These are phyloP conservation scores for Taphrina pruni DNA, from an alignment of 1,139 yeast species.

Conservation along the genomic window DNA sequence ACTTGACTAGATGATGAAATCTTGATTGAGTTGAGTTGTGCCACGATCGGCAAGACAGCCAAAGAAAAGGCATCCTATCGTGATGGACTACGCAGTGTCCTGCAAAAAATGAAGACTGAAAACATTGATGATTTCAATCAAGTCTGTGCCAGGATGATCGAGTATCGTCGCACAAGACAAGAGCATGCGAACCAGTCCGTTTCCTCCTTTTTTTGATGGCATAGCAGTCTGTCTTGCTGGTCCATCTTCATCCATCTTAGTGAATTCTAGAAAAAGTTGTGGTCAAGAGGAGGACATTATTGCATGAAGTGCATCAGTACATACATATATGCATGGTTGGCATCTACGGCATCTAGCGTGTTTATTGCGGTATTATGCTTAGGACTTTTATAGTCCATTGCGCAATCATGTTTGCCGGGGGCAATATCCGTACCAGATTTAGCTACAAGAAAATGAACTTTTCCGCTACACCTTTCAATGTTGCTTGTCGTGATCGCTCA, in stretches of 20 bases:
- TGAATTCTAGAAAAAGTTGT: not conserved
- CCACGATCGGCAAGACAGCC: constrained; percentile 15
- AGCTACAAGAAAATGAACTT: too few species aligned
- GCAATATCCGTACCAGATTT: too few species aligned
- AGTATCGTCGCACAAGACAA: constrained; percentile 26
- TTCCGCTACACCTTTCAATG: too few species aligned
- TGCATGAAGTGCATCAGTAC: not conserved
- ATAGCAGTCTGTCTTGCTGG: not conserved
- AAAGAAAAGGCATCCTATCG: constrained; percentile 25
- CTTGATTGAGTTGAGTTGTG: constrained; percentile 32
- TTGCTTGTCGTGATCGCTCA: too few species aligned
- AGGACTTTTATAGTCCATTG: too few species aligned
- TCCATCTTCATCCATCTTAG: not conserved
- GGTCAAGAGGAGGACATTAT: constrained; percentile 2
- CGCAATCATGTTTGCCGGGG: too few species aligned
- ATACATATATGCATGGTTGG: not conserved
- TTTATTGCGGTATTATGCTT: not conserved
- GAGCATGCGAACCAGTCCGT: constrained; percentile 22
- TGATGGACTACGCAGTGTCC: constrained; percentile 25
- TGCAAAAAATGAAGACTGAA: constrained; percentile 25
- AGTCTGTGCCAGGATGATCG: constrained; percentile 28
- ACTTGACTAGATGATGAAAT: constrained; percentile 33
- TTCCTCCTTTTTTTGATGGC: constrained; percentile 22
- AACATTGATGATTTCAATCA: constrained; percentile 25
- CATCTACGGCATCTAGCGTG: not conserved